These are phyloP conservation scores for Austroboletus rostrupii DNA, from an alignment of 1,284 basidiomycete genomes.

Conservation along the genomic window DNA sequence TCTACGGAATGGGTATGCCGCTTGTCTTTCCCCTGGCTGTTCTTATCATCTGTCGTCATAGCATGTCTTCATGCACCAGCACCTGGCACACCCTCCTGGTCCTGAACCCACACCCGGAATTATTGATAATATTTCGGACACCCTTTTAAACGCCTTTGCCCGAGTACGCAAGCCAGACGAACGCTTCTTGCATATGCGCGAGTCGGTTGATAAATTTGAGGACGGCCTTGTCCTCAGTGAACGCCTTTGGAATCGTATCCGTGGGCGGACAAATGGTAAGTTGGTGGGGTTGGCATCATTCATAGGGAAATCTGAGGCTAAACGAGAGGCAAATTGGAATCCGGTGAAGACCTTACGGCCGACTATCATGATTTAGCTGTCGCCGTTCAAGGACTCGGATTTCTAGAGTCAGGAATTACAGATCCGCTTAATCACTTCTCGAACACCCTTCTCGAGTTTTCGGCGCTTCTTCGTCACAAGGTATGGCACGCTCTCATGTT, in stretches of 20 bases:
- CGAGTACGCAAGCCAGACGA: conserved; percentile 96
- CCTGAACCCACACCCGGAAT: conserved; percentile 78
- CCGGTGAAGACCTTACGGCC: conserved; percentile 84
- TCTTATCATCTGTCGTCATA: conserved; percentile 31
- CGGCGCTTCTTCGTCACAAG: conserved; percentile 76
- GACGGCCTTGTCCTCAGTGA: conserved; percentile 84
- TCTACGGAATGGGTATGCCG: conserved; percentile 91
- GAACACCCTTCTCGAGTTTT: conserved; percentile 90
- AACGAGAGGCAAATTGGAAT: conserved; percentile 76
- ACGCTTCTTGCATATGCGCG: conserved; percentile 88
- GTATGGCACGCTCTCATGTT: conserved; percentile 36
- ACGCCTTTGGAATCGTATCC: conserved; percentile 71
- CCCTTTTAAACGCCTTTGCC: conserved; percentile 91
- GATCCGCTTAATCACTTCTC: conserved; percentile 96
- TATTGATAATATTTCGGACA: conserved; percentile 93
- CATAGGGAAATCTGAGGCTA: conserved; percentile 62
- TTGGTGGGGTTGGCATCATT: conserved; percentile 20
- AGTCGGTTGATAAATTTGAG: conserved; percentile 91
- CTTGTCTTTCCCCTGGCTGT: not conserved
- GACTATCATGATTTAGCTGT: conserved; percentile 98
- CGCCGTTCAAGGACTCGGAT: conserved; percentile 93
- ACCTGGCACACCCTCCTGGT: conserved; percentile 82
- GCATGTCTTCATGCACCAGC: conserved; percentile 95
- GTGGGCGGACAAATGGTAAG: conserved; percentile 85
- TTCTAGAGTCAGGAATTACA: conserved; percentile 96